A percentile compares a stretch with the other conserved stretches of the same genome.
phyloP scores from a whole-genome alignment of 176 grass and related monocot species.

The Zizania latifolia region DNA sequence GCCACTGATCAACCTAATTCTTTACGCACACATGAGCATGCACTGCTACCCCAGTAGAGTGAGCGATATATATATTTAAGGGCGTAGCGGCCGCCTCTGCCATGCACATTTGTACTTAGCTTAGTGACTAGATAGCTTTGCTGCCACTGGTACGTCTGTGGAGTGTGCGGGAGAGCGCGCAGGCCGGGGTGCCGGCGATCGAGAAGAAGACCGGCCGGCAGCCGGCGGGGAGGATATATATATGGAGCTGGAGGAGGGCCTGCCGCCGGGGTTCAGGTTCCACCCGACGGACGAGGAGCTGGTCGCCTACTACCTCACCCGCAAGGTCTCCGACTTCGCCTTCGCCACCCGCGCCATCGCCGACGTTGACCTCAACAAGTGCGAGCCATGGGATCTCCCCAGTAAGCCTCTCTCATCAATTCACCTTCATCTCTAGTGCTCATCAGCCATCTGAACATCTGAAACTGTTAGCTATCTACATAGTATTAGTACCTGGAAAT shows the following conservation, averaged over 20 bases:
- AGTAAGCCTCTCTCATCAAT: not conserved
- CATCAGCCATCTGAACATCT: too few species aligned
- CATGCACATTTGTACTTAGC: not conserved
- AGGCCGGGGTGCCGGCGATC: not conserved
- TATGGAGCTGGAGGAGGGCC: slow-evolving; percentile 53
- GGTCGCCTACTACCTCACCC: slow-evolving; percentile 46
- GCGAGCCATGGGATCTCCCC: slow-evolving; percentile 66
- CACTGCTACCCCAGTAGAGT: too few species aligned
- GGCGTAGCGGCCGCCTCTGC: not conserved
- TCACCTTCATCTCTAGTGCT: too few species aligned
- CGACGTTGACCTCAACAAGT: slow-evolving; percentile 82
- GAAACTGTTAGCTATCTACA: too few species aligned
- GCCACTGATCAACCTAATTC: not conserved
- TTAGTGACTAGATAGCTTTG: not conserved
- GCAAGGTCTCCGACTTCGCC: slow-evolving; percentile 49
- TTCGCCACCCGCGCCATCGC: slow-evolving; percentile 49
- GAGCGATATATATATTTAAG: not conserved
- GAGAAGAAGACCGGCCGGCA: not conserved
- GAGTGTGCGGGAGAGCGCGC: too few species aligned
- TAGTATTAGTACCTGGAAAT: too few species aligned
- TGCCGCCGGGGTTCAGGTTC: slow-evolving; percentile 86
- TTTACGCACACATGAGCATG: slow-evolving; percentile 31
- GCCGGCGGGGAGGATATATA: not conserved
- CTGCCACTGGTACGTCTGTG: too few species aligned
- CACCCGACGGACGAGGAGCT: slow-evolving; percentile 98